phyloP scores from a whole-genome alignment of 2,329 filamentous ascomycete species.

The Sclerotinia nivalis region DNA sequence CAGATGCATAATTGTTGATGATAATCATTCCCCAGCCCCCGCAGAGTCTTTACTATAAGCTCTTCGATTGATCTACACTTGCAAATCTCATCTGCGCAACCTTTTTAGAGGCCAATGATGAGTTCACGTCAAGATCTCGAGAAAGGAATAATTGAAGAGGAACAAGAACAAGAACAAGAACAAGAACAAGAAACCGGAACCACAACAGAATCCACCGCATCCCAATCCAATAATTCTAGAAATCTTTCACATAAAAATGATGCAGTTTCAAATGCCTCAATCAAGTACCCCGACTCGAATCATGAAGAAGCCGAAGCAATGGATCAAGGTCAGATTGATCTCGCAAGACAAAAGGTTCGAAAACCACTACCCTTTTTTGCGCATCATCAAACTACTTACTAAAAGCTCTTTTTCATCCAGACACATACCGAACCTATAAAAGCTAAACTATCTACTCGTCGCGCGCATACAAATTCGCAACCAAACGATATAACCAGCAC shows the following conservation, averaged over 20 bases:
- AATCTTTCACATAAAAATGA: slow-evolving; percentile 21
- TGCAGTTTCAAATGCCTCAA: slow-evolving; percentile 21
- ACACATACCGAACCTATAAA: slow-evolving; percentile 22
- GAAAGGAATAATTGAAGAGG: slow-evolving; percentile 28
- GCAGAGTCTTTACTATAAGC: slow-evolving; percentile 20
- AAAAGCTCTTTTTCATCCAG: slow-evolving; percentile 21
- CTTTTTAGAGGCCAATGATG: slow-evolving; percentile 26
- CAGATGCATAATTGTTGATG: slow-evolving; percentile 18
- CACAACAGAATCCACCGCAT: slow-evolving; percentile 29
- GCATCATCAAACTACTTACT: slow-evolving; percentile 6
- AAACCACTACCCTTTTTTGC: not conserved
- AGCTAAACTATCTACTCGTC: not conserved
- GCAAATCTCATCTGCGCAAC: not conserved
- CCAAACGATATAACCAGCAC: slow-evolving; percentile 18
- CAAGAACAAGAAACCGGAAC: slow-evolving; percentile 19
- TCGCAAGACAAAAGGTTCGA: slow-evolving; percentile 32
- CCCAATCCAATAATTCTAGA: slow-evolving; percentile 30
- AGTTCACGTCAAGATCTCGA: slow-evolving; percentile 27
- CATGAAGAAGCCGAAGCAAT: slow-evolving; percentile 38
- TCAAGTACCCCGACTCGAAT: slow-evolving; percentile 33
- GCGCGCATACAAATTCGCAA: slow-evolving; percentile 5
- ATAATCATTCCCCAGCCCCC: slow-evolving; percentile 15
- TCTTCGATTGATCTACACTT: slow-evolving; percentile 10
- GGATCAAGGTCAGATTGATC: slow-evolving; percentile 36
- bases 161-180: not conserved